Evolutionary conservation across 257 asterid species (phyloP), one percentile per base, ranked within the genome.

Genomic region (Eucommia ulmoides): DNA sequence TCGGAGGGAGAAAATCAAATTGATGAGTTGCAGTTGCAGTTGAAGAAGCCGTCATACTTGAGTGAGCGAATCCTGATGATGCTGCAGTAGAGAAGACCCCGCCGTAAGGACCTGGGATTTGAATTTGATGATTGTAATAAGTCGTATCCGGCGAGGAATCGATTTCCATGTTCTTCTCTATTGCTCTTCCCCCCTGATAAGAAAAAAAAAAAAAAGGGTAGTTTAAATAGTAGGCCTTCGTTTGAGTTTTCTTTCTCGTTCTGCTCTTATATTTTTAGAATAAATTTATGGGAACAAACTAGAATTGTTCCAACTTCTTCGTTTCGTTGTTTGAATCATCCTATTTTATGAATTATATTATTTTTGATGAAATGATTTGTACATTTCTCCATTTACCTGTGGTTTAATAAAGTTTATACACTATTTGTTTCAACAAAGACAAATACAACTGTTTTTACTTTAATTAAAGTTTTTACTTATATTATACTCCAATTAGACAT

Each of bases 21-120:
- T 67, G 77, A 53, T 65, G 74, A 67, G 68, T 62, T 24, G 83
- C 69, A 67, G 68, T 62, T 24, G 83, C 69, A 63, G 79, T 61
- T 19, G 83, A 65, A 41, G 78, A 41, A 45, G 66, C 45, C 33
- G 67, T 38, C 54, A 52, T 54, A 23, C 61, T 74, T 60, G 93
- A 56, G 61, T 69, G 79, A 55, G 75, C 77, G 97, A 88, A 88
- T 88, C 97, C 93, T 84, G 95, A 88, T 88, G 95, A 88, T 88
- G 97, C 97, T 88, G 97, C 97, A 75, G 80, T 70, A 65, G 83
- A 73, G 68, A 79, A 77, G 74, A 75, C 68, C 19, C 74, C 62
- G 52, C 58, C 63, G 22, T 71, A 73, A 45, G 67, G 62, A 58
- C 63, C 61, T 62, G 67, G 75, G n/a, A 58, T 35, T 20, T 60